phyloP scores from a whole-genome alignment of 2,329 filamentous ascomycete genomes.

The Colletotrichum tamarilloi region DNA sequence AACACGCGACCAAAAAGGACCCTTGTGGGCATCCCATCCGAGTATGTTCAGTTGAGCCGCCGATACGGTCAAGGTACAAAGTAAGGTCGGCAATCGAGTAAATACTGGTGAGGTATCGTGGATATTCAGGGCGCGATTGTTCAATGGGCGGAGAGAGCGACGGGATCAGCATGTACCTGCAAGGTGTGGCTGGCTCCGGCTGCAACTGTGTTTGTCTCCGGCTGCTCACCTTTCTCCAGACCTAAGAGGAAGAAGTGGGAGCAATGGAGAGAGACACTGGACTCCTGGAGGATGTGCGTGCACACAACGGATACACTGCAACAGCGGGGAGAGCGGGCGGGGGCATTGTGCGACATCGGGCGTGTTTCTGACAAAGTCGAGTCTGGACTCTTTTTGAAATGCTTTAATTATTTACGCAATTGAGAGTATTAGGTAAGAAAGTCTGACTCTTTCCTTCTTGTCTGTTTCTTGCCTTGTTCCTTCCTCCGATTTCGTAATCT shows the following conservation, averaged over 20 bases:
- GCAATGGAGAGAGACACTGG: neutral
- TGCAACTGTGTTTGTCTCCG: constrained; percentile 20
- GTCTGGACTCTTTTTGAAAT: neutral
- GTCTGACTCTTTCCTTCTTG: neutral
- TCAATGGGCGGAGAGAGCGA: neutral
- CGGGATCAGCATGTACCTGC: constrained; percentile 21
- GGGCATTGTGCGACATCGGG: constrained; percentile 2
- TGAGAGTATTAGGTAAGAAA: too few species aligned
- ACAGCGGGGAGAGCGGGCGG: too few species aligned
- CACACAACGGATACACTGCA: neutral
- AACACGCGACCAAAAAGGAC: neutral
- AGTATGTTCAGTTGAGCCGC: constrained; percentile 15
- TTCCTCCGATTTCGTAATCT: neutral
- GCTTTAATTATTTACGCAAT: neutral
- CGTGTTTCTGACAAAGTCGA: neutral
- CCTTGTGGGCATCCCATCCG: neutral
- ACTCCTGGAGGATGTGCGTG: neutral
- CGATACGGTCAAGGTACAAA: constrained; percentile 24
- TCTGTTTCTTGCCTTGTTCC: neutral
- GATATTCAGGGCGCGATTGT: constrained; percentile 1
- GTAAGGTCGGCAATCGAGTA: neutral
- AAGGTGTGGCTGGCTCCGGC: constrained; percentile 25
- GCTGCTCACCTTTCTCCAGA: neutral
- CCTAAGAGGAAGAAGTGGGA: neutral
- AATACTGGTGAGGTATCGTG: neutral